phyloP scores from a whole-genome alignment of 768 basidiomycete species.

The Russula sp. region DNA sequence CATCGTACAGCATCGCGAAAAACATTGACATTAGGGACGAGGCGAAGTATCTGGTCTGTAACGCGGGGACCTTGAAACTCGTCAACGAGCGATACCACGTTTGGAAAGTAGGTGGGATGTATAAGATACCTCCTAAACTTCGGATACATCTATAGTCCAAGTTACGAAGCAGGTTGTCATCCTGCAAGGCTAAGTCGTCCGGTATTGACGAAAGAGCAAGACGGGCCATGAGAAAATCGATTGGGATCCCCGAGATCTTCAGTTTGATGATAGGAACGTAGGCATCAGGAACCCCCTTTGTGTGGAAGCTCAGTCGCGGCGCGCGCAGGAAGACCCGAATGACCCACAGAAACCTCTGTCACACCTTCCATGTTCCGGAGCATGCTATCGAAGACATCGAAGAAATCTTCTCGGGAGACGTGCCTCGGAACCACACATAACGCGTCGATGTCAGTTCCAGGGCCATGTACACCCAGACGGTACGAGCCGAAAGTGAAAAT shows the following conservation, averaged over 20 bases:
- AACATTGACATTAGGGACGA: slow-evolving; percentile 90
- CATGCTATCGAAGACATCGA: slow-evolving; percentile 86
- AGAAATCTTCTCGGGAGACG: slow-evolving; percentile 93
- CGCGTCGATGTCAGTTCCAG: slow-evolving; percentile 97
- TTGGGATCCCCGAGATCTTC: slow-evolving; percentile 84
- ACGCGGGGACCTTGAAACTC: slow-evolving; percentile 74
- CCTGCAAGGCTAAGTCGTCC: slow-evolving; percentile 82
- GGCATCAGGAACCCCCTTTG: slow-evolving; percentile 91
- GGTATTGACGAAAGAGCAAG: slow-evolving; percentile 83
- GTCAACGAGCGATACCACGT: slow-evolving; percentile 7
- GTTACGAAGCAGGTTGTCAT: slow-evolving; percentile 88
- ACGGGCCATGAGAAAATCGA: slow-evolving; percentile 93
- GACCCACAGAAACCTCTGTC: slow-evolving; percentile 74
- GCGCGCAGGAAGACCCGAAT: neutral
- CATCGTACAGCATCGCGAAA: slow-evolving; percentile 93
- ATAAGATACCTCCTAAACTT: slow-evolving; percentile 76
- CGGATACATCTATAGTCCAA: slow-evolving; percentile 92
- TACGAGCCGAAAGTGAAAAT: slow-evolving; percentile 99
- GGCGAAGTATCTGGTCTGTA: slow-evolving; percentile 89
- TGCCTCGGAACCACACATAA: slow-evolving; percentile 96
- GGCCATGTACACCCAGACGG: slow-evolving; percentile 94
- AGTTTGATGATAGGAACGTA: slow-evolving; percentile 94
- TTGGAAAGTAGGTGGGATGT: neutral
- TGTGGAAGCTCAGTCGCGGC: neutral
- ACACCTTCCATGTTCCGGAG: slow-evolving; percentile 76